These are phyloP conservation scores for Penicillium psychrofluorescens DNA, from an alignment of 495 filamentous ascomycete genomes.

Conservation along the genomic window DNA sequence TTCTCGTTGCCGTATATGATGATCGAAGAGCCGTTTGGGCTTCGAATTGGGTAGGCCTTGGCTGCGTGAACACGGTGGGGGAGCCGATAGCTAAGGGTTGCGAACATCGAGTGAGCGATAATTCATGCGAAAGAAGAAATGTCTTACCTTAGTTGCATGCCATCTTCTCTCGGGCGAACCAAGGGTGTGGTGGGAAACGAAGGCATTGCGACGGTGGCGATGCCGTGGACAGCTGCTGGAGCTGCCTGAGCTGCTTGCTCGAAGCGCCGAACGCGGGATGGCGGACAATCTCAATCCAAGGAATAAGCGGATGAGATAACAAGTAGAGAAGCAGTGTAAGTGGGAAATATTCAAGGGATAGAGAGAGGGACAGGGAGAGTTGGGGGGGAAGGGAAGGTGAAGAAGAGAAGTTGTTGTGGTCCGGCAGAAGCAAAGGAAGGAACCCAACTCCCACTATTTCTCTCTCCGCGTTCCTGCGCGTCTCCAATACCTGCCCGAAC, in stretches of 20 bases:
- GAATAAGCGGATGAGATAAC: neutral
- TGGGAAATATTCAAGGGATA: neutral
- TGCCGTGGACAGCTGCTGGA: constrained; percentile 4
- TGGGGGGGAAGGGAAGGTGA: constrained; percentile 8
- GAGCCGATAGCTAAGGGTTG: constrained; percentile 59
- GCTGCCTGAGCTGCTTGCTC: constrained; percentile 12
- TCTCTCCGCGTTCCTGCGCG: constrained; percentile 24
- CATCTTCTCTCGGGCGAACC: constrained; percentile 33
- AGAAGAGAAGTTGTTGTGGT: constrained; percentile 22
- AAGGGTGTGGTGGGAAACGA: constrained; percentile 34
- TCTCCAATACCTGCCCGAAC: constrained; percentile 12
- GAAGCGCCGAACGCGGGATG: constrained; percentile 11
- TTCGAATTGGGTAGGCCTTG: constrained; percentile 65
- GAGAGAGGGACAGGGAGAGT: no score
- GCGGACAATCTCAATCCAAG: neutral
- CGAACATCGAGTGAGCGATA: neutral
- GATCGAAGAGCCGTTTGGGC: constrained; percentile 79
- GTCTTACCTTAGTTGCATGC: constrained; percentile 46
- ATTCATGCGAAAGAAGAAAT: neutral
- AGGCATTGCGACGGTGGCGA: constrained; percentile 21
- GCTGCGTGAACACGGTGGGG: constrained; percentile 65
- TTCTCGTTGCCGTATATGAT: constrained; percentile 76
- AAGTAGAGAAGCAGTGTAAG: neutral
- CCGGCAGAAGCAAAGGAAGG: constrained; percentile 6
- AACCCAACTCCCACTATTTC: constrained; percentile 5